A percentile compares a stretch with the other conserved stretches of the same genome.
Evolutionary conservation across 257 asterid genomes (phyloP).

Genomic region (Solanum arcanum): DNA sequence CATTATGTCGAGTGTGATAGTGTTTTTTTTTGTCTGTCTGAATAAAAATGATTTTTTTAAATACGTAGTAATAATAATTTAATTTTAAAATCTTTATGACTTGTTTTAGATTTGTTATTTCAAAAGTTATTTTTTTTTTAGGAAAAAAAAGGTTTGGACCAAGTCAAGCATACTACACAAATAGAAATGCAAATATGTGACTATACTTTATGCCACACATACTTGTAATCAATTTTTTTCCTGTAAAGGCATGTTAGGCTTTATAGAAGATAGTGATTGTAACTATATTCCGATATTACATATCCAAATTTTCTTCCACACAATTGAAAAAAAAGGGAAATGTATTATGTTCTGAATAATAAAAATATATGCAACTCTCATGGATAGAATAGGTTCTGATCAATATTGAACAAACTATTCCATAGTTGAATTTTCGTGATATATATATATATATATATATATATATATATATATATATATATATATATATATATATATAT

Average conservation of each 20-base stretch:
- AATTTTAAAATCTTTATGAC: not conserved
- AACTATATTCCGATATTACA: not conserved
- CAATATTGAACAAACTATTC: not conserved
- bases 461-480: not conserved
- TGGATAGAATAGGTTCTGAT: not conserved
- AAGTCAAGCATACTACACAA: not conserved
- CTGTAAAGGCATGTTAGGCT: not conserved
- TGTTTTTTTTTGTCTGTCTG: not conserved
- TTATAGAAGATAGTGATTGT: not conserved
- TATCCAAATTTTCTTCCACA: not conserved
- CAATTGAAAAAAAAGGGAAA: not conserved
- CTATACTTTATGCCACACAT: not conserved
- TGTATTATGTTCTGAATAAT: not conserved
- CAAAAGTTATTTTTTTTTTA: not conserved
- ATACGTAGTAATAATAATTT: not conserved
- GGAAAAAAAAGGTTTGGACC: no score
- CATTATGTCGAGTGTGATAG: not conserved
- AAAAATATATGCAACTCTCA: not conserved
- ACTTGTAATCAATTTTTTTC: not conserved
- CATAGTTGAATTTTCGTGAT: not conserved
- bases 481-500: not conserved
- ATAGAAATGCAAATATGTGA: not conserved
- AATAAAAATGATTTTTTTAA: not conserved
- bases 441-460: not conserved
- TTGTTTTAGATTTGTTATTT: not conserved